Base-by-base conservation (phyloP, 2,329 filamentous ascomycete species). In the Colletotrichum spaethianum region DNA sequence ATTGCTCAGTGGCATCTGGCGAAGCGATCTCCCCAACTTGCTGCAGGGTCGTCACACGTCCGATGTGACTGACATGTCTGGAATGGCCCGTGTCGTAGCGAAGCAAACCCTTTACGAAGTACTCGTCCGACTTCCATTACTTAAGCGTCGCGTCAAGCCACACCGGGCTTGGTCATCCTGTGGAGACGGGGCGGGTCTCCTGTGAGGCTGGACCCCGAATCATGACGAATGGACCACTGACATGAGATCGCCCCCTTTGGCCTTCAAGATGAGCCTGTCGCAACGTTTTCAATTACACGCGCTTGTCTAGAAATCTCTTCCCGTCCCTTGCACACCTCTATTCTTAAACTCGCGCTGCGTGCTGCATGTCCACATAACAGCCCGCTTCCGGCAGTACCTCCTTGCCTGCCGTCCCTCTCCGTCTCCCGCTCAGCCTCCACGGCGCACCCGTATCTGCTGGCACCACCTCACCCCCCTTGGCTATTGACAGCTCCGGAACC, bases 181-280 rank as follows among this genome's bases (percentile, higher is more conserved):
- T 60, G 70, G 52, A 28, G 57, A 20, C 18, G 1, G 23, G 16
- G 33, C 31, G 61, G 61, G 40, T 50, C 46, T 28, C n/a, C 36
- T n/a, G 18, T 48, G 59, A 40, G 53, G 70, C 66, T 69, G 31
- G 40, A 40, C 46, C 46, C 42, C 59, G 31, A 72, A 70, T 72
- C 65, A 70, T 72, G 70, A 72, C 70, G 70, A 69, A 50, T 64
- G 31, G 65, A 63, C 64, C 36, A 67, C 31, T 44, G 59, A 48
- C 40, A 57, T 68, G 56, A 42, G 26, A 68, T 71, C 36, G 64
- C 50, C 64, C 61, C 64, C 57, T 59, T 64, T 46, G 23, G 31
- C 66, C 48, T 69, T 38, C 61, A 52, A 63, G 59, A 64, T 72
- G 59, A 60, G 59, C 65, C 65, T 50, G 65, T 60, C 65, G 53